Evolutionary conservation across 306 rosid species (phyloP), one percentile per base, ranked within the genome.

Genomic region (Ormosia semicastrata): DNA sequence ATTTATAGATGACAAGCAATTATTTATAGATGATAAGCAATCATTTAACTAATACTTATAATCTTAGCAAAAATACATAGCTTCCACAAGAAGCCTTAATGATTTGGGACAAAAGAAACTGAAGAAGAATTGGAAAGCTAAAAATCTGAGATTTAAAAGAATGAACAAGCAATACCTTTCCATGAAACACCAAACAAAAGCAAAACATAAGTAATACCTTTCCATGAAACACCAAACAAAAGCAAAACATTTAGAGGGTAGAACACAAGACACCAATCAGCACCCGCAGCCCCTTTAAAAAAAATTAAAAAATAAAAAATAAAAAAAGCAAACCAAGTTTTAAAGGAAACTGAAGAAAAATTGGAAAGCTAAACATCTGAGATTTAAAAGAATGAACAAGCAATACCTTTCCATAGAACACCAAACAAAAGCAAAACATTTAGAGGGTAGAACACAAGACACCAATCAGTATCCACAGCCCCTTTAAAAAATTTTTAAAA

Each of bases 1-100:
- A 83, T 72, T 58, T 65, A 81, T 29, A 77, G 50, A 81, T 81
- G 18, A 77, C n/a, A n/a, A 47, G 40, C 29, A 18, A 66, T 58
- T 52, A 83, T 72, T 58, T 65, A 81, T 29, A 77, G 50, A 81
- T 81, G 18, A 77, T 67, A 83, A 80, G 32, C 85, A 77, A 80
- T 80, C 83, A 86, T 76, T 80, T 52, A 78, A 75, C 33, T 14
- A 52, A 34, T 7, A 71, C 37, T 84, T 32, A 30, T 71, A 64
- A 71, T 46, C 57, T 62, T 49, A 66, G 18, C 63, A 32, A 15
- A 12, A 74, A 60, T 50, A 52, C 63, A 66, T 34, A 54, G 85
- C 90, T 84, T 87, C 88, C 77, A 18, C 73, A 33, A 84, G 83
- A 87, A 87, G 82, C 44, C 67, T 76, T 77, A 73, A 53, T 81